phyloP scores from a whole-genome alignment of 192 early-diverging fungal genomes.

The Backusella australiensis region DNA sequence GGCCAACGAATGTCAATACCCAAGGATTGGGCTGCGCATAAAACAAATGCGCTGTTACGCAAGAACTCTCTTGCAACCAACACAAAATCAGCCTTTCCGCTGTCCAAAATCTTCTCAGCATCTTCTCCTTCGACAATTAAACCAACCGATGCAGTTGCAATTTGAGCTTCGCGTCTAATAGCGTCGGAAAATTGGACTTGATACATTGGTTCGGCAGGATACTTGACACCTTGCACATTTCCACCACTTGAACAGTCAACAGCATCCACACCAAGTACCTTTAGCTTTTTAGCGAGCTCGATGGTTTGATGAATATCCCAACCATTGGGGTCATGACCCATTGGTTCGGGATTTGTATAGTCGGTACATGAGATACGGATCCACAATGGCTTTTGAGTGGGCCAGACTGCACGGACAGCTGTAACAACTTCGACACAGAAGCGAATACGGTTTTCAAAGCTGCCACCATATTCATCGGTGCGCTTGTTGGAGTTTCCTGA shows the following conservation, averaged over 20 bases:
- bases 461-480: constrained; percentile 91
- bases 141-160: constrained; percentile 67
- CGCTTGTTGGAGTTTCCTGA: constrained; percentile 79
- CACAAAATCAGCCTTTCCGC: constrained; percentile 71
- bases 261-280: constrained; percentile 74
- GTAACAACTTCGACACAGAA: constrained; percentile 70
- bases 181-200: constrained; percentile 62
- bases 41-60: constrained; percentile 64
- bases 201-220: constrained; percentile 42
- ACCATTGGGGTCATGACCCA: constrained; percentile 46
- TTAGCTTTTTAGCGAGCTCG: constrained; percentile 54
- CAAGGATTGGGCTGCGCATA: constrained; percentile 60
- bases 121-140: constrained; percentile 64
- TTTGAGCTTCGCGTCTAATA: constrained; percentile 54
- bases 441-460: constrained; percentile 83
- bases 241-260: constrained; percentile 83
- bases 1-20: constrained; percentile 57
- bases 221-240: constrained; percentile 31
- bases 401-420: constrained; percentile 68
- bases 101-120: constrained; percentile 67
- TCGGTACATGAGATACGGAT: constrained; percentile 80
- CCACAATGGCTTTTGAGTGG: constrained; percentile 78
- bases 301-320: constrained; percentile 78
- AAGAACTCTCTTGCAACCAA: constrained; percentile 69
- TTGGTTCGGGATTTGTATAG: constrained; percentile 48